A percentile compares a stretch with the other conserved stretches of the same genome.
Conservation (phyloP, 805 yeast species). For the Candida ipomoeae region DNA sequence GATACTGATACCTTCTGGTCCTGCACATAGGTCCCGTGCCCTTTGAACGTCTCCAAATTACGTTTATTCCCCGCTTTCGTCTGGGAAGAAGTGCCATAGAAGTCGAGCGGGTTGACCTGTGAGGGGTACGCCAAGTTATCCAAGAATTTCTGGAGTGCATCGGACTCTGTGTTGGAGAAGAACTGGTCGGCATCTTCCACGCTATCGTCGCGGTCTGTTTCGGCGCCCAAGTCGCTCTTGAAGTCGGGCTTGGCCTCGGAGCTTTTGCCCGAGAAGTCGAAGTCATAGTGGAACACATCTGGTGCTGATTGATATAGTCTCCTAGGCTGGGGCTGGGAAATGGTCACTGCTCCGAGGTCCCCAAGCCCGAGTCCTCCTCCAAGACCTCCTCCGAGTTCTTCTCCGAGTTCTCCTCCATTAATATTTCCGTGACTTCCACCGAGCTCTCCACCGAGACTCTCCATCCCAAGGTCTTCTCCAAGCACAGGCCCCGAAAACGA, state of each 20-base stretch:
- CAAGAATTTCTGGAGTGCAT: conserved; percentile 35
- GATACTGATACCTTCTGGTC: not conserved
- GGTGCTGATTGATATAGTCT: not conserved
- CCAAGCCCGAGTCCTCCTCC: not conserved
- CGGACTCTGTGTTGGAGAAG: conserved; percentile 18
- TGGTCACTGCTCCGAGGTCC: not conserved
- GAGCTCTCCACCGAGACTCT: not conserved
- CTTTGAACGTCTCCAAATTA: too few species aligned
- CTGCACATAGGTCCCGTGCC: not conserved
- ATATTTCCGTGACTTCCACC: too few species aligned
- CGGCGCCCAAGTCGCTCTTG: not conserved
- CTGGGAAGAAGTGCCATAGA: conserved; percentile 16
- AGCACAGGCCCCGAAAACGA: not conserved
- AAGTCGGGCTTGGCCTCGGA: not conserved
- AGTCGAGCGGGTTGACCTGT: conserved; percentile 28
- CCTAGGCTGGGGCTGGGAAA: not conserved
- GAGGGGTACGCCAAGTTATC: conserved; percentile 35
- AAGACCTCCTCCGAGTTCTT: not conserved
- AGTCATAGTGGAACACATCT: not conserved
- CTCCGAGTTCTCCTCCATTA: not conserved
- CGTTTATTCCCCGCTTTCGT: too few species aligned
- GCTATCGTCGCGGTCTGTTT: conserved; percentile 5
- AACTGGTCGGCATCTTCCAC: conserved; percentile 17
- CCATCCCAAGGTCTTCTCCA: not conserved
- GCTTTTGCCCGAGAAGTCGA: not conserved